Percentiles rank a stretch among this genome's conserved stretches.
These are phyloP conservation scores for bread wheat (Triticum aestivum) DNA, from an alignment of 176 grass and related monocot species.

Conservation along the genomic window DNA sequence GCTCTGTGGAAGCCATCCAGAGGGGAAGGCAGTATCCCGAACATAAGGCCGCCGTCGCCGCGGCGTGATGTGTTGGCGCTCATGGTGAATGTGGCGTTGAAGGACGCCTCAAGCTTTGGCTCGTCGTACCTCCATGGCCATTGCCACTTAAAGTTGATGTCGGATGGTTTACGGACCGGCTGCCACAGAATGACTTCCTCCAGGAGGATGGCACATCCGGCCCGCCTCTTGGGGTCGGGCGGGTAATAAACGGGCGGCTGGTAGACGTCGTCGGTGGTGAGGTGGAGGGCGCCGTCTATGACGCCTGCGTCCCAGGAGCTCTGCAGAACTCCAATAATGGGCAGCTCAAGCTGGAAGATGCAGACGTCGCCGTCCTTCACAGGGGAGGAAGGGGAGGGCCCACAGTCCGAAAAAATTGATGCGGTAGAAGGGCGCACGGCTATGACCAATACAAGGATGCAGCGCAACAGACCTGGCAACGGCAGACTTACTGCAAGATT, in stretches of 20 bases:
- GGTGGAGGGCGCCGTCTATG: background rate
- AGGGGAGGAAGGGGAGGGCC: rapidly evolving
- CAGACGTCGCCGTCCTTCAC: background rate
- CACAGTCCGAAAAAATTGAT: background rate
- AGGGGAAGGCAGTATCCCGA: background rate
- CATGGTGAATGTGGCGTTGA: background rate
- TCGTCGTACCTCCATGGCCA: no score
- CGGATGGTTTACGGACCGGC: no score
- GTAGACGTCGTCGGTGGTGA: background rate
- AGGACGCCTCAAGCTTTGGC: background rate
- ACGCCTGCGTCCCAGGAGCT: background rate
- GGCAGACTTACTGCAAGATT: background rate
- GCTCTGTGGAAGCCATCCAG: background rate
- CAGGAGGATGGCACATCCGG: background rate
- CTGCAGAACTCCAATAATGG: background rate
- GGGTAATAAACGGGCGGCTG: background rate
- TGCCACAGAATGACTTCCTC: background rate
- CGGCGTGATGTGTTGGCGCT: background rate
- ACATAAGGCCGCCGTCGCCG: background rate
- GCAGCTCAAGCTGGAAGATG: background rate
- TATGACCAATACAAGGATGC: background rate
- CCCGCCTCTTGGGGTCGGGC: background rate
- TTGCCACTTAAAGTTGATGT: no score
- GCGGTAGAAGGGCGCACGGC: background rate
- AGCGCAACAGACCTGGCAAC: background rate